phyloP scores from a whole-genome alignment of 495 filamentous ascomycete genomes.

The Annulohypoxylon moriforme region DNA sequence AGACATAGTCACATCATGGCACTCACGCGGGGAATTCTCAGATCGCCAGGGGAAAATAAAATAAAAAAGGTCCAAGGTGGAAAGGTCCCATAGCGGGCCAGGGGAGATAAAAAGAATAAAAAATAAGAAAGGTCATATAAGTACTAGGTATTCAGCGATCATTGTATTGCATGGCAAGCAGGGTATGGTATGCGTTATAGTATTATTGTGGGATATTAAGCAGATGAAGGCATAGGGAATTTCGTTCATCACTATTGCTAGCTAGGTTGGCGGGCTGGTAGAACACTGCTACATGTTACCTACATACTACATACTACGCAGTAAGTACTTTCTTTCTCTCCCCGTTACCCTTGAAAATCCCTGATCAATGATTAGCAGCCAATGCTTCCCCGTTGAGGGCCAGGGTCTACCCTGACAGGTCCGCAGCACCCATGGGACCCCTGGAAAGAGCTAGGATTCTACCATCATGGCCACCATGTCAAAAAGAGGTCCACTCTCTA shows the following conservation, averaged over 20 bases:
- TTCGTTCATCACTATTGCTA: slow-evolving; percentile 32
- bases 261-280: slow-evolving; percentile 11
- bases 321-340: background rate
- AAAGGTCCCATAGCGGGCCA: background rate
- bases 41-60: slow-evolving; percentile 37
- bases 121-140: no score
- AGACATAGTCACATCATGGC: slow-evolving; percentile 42
- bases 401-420: slow-evolving; percentile 47
- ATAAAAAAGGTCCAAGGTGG: slow-evolving; percentile 7
- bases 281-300: background rate
- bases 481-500: slow-evolving; percentile 40
- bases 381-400: slow-evolving; percentile 49
- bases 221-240: slow-evolving; percentile 33
- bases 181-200: slow-evolving; percentile 15
- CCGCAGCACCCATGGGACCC: slow-evolving; percentile 46
- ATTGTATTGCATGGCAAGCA: slow-evolving; percentile 29
- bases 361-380: slow-evolving; percentile 51
- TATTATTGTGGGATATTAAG: slow-evolving; percentile 38
- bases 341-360: slow-evolving; percentile 46
- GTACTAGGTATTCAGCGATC: slow-evolving; percentile 10
- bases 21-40: slow-evolving; percentile 44
- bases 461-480: slow-evolving; percentile 44
- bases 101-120: slow-evolving; percentile 1
- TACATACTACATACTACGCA: background rate
- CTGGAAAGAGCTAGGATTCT: slow-evolving; percentile 40